Conservation (phyloP, 331 rosid genomes). For the Cucumis variabilis region DNA sequence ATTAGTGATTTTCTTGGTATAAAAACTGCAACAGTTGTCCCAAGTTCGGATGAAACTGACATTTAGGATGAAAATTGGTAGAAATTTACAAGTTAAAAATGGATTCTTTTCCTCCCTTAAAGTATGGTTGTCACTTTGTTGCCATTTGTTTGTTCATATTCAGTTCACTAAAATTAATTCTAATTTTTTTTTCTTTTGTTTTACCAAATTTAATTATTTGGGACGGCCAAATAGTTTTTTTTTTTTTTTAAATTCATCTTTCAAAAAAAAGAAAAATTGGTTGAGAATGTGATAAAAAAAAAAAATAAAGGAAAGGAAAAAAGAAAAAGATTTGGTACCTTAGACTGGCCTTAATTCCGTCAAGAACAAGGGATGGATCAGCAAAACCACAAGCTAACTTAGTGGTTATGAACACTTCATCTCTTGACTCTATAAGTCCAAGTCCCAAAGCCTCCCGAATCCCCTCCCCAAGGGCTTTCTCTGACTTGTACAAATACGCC, state of each 20-base stretch:
- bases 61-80: no score
- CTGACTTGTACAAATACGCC: constrained; percentile 32
- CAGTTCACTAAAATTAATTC: no score
- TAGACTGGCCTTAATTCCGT: constrained; percentile 20
- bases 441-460: constrained; percentile 32
- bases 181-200: background rate
- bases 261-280: background rate
- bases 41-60: no score
- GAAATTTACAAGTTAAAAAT: no score
- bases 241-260: background rate
- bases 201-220: background rate
- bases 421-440: constrained; percentile 36
- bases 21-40: no score
- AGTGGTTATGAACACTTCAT: constrained; percentile 46
- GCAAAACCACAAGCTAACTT: constrained; percentile 39
- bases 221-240: background rate
- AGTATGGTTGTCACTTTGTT: no score
- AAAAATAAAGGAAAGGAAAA: background rate
- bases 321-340: background rate
- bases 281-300: background rate
- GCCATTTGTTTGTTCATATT: no score
- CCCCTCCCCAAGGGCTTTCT: constrained; percentile 41
- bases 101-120: no score
- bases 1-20: no score
- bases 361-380: constrained; percentile 31